These are phyloP conservation scores for Xeromyces bisporus DNA, from an alignment of 495 filamentous ascomycete genomes.

Conservation along the genomic window DNA sequence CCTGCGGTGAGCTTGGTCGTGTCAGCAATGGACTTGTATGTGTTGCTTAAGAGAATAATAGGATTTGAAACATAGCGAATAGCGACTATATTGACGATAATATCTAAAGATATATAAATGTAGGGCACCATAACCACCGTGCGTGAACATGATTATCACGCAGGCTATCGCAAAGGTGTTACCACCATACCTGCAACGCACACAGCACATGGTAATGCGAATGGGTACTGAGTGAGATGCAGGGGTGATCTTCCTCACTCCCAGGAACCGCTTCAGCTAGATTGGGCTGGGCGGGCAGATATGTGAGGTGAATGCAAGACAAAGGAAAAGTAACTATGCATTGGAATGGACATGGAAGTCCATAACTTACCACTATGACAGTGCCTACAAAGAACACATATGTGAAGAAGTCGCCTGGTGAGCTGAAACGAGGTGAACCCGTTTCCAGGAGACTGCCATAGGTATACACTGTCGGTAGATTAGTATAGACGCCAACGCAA, in stretches of 20 bases:
- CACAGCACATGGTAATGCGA: slow-evolving; percentile 56
- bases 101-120: slow-evolving; percentile 34
- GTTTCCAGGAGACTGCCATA: slow-evolving; percentile 48
- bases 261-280: slow-evolving; percentile 93
- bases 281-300: slow-evolving; percentile 84
- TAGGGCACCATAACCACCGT: slow-evolving; percentile 80
- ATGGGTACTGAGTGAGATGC: slow-evolving; percentile 53
- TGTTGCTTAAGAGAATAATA: no score
- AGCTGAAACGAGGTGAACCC: slow-evolving; percentile 39
- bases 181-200: slow-evolving; percentile 81
- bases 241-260: slow-evolving; percentile 93
- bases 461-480: slow-evolving; percentile 37
- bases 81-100: slow-evolving; percentile 6
- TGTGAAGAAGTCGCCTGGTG: slow-evolving; percentile 51
- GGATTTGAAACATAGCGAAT: slow-evolving; percentile 9
- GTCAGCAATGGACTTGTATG: no score
- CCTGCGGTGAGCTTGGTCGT: slow-evolving; percentile 32
- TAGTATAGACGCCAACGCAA: slow-evolving; percentile 10
- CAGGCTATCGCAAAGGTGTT: slow-evolving; percentile 71
- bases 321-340: slow-evolving; percentile 8
- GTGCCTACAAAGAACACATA: slow-evolving; percentile 46
- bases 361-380: slow-evolving; percentile 44
- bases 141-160: slow-evolving; percentile 42
- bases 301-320: slow-evolving; percentile 46
- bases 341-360: slow-evolving; percentile 1